Evolutionary conservation across 169 alveolate species (phyloP).

Genomic region (Cyclospora cayetanensis): DNA sequence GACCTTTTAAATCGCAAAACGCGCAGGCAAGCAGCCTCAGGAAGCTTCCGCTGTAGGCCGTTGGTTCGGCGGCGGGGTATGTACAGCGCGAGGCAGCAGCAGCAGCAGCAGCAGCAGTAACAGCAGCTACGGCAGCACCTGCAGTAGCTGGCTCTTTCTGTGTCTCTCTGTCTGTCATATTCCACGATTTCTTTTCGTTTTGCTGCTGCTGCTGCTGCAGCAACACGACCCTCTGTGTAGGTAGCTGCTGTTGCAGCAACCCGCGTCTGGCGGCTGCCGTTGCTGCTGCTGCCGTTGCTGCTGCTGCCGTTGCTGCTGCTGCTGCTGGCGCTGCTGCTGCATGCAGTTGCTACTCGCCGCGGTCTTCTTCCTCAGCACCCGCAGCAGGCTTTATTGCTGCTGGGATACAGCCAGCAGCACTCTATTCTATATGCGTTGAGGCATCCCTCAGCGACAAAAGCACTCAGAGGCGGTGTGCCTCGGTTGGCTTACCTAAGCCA

Average conservation of each 20-base stretch:
- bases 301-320: background rate
- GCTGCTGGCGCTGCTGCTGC: too few relatives aligned
- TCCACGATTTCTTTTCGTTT: background rate
- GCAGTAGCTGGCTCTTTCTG: background rate
- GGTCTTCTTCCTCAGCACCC: too few relatives aligned
- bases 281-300: background rate
- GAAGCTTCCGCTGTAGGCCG: background rate
- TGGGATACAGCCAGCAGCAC: too few relatives aligned
- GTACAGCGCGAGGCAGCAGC: background rate
- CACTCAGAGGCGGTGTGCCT: too few relatives aligned
- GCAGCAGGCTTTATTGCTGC: too few relatives aligned
- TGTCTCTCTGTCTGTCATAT: background rate
- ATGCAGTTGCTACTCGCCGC: too few relatives aligned
- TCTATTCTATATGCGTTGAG: too few relatives aligned
- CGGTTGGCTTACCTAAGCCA: too few relatives aligned
- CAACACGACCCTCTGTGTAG: background rate
- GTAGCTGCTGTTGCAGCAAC: conserved; percentile 15
- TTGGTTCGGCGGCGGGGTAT: background rate
- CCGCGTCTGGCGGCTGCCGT: conserved; percentile 17
- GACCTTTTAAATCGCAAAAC: too few relatives aligned
- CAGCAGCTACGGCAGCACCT: background rate
- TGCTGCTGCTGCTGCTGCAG: background rate
- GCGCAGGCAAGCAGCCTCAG: background rate
- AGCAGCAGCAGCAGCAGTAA: background rate
- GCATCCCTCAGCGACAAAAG: too few relatives aligned